phyloP scores from a whole-genome alignment of 2,329 filamentous ascomycete genomes.

The Aspergillus texensis region DNA sequence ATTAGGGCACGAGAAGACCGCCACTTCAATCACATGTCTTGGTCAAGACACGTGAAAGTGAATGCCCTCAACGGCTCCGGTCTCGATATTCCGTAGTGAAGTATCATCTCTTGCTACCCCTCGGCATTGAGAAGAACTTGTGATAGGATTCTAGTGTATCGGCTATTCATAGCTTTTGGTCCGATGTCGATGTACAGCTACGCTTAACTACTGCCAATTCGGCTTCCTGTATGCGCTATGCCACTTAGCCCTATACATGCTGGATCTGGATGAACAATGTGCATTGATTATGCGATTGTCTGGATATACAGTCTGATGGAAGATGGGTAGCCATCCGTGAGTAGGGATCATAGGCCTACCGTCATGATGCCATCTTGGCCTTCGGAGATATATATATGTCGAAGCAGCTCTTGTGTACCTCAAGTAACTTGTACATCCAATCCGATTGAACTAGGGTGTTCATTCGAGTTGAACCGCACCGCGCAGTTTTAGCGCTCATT shows the following conservation, averaged over 20 bases:
- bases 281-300: background rate
- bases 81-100: background rate
- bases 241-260: background rate
- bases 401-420: background rate
- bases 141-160: background rate
- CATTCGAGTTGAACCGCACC: background rate
- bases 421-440: background rate
- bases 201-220: background rate
- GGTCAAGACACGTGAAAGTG: background rate
- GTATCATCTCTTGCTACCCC: background rate
- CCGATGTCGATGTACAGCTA: background rate
- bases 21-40: background rate
- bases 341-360: background rate
- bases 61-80: background rate
- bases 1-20: background rate
- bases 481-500: background rate
- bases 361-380: background rate
- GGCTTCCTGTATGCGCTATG: background rate
- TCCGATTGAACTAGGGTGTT: background rate
- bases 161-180: background rate
- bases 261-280: background rate
- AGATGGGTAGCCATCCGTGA: background rate
- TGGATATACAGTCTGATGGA: background rate
- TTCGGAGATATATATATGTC: background rate
- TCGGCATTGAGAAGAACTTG: slow-evolving; percentile 1